A percentile compares a stretch with the other conserved stretches of the same genome.
Conservation (phyloP, 140 eudicot genomes). For the Ambrosia hybrid region DNA sequence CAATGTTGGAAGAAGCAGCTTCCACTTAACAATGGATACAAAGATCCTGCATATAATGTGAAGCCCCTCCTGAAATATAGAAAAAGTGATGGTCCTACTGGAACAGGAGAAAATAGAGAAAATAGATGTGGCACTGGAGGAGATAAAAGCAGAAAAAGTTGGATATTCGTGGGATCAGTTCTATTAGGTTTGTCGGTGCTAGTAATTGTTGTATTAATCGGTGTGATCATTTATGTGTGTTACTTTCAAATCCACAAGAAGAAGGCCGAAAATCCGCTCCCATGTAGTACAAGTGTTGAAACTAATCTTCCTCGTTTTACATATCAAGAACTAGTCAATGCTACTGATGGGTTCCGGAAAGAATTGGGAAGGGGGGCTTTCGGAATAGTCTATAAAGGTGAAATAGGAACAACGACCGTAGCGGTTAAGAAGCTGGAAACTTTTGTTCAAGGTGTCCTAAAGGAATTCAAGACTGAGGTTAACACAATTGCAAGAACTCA, state of each 20-base stretch:
- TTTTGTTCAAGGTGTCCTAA: conserved; percentile 20
- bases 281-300: conserved; percentile 6
- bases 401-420: conserved; percentile 6
- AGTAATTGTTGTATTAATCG: not conserved
- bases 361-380: conserved; percentile 52
- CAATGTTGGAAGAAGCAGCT: conserved; percentile 61
- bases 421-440: conserved; percentile 38
- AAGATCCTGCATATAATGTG: not conserved
- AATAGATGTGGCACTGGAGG: not conserved
- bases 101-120: not conserved
- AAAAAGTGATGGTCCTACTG: not conserved
- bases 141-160: not conserved
- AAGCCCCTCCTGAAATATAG: conserved; percentile 17
- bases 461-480: conserved; percentile 34
- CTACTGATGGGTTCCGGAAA: conserved; percentile 38
- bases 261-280: conserved; percentile 2
- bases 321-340: conserved; percentile 40
- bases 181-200: conserved; percentile 24
- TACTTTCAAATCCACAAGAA: conserved; percentile 4
- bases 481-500: conserved; percentile 32
- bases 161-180: not conserved
- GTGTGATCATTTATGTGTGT: not conserved
- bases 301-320: conserved; percentile 32
- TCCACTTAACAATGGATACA: conserved; percentile 46
- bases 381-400: conserved; percentile 53